phyloP scores from a whole-genome alignment of 2,329 filamentous ascomycete genomes.

The Delphinella strobiligena region DNA sequence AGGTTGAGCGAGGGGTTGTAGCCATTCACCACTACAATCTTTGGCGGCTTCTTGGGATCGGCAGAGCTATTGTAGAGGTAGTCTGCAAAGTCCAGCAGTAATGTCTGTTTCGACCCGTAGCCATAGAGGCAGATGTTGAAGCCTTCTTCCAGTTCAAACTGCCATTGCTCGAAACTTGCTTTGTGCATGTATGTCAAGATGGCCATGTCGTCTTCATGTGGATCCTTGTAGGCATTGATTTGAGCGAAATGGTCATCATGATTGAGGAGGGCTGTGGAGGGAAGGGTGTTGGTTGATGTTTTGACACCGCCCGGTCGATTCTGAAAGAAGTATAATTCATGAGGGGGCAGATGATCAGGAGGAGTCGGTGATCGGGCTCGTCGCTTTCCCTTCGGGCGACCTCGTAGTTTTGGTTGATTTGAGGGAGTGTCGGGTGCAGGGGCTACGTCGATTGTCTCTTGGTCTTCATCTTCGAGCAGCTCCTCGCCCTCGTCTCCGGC shows the following conservation, averaged over 20 bases:
- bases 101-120: slow-evolving; percentile 73
- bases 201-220: slow-evolving; percentile 56
- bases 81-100: slow-evolving; percentile 65
- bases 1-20: slow-evolving; percentile 57
- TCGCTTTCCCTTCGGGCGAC: slow-evolving; percentile 41
- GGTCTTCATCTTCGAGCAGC: slow-evolving; percentile 5
- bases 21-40: slow-evolving; percentile 77
- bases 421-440: slow-evolving; percentile 30
- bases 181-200: slow-evolving; percentile 65
- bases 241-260: slow-evolving; percentile 84
- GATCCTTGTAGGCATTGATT: slow-evolving; percentile 52
- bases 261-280: slow-evolving; percentile 62
- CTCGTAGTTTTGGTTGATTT: slow-evolving; percentile 31
- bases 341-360: slow-evolving; percentile 67
- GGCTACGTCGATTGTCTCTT: slow-evolving; percentile 21
- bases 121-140: slow-evolving; percentile 90
- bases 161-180: slow-evolving; percentile 81
- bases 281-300: slow-evolving; percentile 77
- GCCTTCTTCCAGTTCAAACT: slow-evolving; percentile 73
- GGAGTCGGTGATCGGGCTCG: slow-evolving; percentile 62
- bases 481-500: slow-evolving; percentile 14
- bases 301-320: slow-evolving; percentile 71
- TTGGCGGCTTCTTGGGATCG: slow-evolving; percentile 28
- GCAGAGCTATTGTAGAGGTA: slow-evolving; percentile 45
- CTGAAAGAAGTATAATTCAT: slow-evolving; percentile 89